Conservation (phyloP, 495 filamentous ascomycete genomes). For the Aspergillus egyptiacus region DNA sequence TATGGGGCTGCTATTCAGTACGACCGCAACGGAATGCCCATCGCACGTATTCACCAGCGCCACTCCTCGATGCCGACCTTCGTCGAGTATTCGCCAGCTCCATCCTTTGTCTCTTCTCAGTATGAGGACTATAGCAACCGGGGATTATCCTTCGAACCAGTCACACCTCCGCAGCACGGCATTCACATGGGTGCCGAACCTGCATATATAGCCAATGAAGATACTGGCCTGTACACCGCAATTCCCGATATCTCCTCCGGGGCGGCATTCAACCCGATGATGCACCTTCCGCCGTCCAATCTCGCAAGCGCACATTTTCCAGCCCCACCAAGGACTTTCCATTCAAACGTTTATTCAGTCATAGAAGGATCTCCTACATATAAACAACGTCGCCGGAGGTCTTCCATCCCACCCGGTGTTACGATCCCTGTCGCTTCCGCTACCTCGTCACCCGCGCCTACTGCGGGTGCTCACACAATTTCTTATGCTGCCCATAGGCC, state of each 20-base stretch:
- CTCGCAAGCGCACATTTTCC: conserved; percentile 70
- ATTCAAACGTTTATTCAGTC: conserved; percentile 84
- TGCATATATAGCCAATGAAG: conserved; percentile 95
- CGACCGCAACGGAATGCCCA: conserved; percentile 83
- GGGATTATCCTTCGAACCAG: conserved; percentile 90
- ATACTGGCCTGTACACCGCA: conserved; percentile 88
- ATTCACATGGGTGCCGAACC: conserved; percentile 75
- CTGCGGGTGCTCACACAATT: conserved; percentile 28
- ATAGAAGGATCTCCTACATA: conserved; percentile 98
- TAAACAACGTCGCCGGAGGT: conserved; percentile 90
- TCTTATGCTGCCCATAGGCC: conserved; percentile 62
- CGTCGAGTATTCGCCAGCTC: conserved; percentile 95
- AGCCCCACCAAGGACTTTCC: conserved; percentile 59
- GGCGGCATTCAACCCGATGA: conserved; percentile 66
- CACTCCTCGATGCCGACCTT: conserved; percentile 97
- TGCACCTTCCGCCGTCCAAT: conserved; percentile 86
- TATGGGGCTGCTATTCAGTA: conserved; percentile 72
- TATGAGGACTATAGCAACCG: conserved; percentile 97
- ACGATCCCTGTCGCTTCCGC: conserved; percentile 57
- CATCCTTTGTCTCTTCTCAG: conserved; percentile 94
- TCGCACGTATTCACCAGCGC: conserved; percentile 75
- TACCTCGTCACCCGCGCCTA: conserved; percentile 36
- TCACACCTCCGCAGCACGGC: conserved; percentile 89
- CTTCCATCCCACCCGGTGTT: conserved; percentile 76
- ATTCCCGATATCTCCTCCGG: conserved; percentile 71